Evolutionary conservation across 139 green algal genomes (phyloP), one percentile per base, ranked within the genome.

Genomic region (Diplosphaera chodatii): DNA sequence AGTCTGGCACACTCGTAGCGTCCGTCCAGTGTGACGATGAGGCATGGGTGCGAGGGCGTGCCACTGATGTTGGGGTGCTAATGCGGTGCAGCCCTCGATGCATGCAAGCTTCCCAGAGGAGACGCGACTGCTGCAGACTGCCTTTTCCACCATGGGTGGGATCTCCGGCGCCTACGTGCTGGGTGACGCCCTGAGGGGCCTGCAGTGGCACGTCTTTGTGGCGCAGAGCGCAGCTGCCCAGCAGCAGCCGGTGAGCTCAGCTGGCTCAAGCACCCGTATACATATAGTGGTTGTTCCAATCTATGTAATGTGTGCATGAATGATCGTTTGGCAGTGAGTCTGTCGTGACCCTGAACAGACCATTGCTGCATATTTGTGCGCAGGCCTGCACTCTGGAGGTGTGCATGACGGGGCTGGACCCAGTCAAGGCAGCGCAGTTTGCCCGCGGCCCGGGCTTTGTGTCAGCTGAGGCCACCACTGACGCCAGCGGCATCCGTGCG

Each of bases 151-250:
- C 68, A 76, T 99, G 63, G 83, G 80, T 66, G 75, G 80, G 40
- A 78, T 81, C 63, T 73, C 87, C 55, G 80, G 74, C 18, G 81
- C 90, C 29, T 96, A 94, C 59, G 85, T 98, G 18, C 82, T 99
- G 32, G 93, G 93, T 23, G 85, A 97, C 73, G 74, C 74, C 0
- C 67, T 86, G 56, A 84, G 85, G 40, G 90, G 91, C 56, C 82
- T 96, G 71, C 90, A 96, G 77, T 99, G 94, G 94, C 94, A 99
- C 69, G 86, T 98, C 15, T 99, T 91, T 73, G 78, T 94, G 55
- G 93, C 89, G 41, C 68, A 67, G 25, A 63, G n/a, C 33, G 29
- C 27, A 34, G 8, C 55, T 25, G 25, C 67, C 21, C 8, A 29
- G 33, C 68, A 68, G 21, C 72, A 67, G 56, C 40, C 48, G 48